These are phyloP conservation scores for Dimargaris cristalligena DNA, from an alignment of 192 early-diverging fungal species.

Conservation along the genomic window DNA sequence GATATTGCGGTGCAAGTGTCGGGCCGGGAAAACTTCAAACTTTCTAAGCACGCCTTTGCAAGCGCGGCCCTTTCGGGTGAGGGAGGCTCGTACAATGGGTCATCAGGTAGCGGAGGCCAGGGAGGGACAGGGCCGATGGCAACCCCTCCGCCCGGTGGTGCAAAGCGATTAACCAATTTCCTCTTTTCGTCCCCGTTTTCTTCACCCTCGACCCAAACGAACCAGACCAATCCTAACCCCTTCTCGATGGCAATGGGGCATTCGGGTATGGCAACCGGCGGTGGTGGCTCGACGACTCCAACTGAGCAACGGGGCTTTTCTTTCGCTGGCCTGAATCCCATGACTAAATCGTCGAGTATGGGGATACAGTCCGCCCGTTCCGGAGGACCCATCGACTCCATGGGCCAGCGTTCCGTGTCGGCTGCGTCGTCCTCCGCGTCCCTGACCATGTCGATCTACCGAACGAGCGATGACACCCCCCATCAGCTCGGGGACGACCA, in stretches of 20 bases:
- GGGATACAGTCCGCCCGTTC: too few relatives aligned
- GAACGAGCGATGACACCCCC: background rate
- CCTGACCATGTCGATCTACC: too few relatives aligned
- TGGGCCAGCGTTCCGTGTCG: background rate
- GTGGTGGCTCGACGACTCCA: background rate
- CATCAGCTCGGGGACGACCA: slow-evolving; percentile 2
- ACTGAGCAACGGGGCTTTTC: too few relatives aligned
- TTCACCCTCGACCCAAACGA: background rate
- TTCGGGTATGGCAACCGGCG: background rate
- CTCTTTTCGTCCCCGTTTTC: background rate
- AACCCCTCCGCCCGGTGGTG: slow-evolving; percentile 2
- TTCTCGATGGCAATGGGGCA: too few relatives aligned
- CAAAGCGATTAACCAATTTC: background rate
- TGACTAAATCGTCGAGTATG: background rate
- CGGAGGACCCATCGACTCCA: background rate
- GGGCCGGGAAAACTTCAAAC: slow-evolving; percentile 28
- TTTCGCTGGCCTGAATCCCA: background rate
- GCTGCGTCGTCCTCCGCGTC: slow-evolving; percentile 1
- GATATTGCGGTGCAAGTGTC: slow-evolving; percentile 42
- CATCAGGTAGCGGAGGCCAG: too few relatives aligned
- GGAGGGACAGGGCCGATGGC: background rate
- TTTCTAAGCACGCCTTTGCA: slow-evolving; percentile 15
- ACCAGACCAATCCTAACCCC: too few relatives aligned
- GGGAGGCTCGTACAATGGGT: slow-evolving; percentile 5
- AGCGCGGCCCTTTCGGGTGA: slow-evolving; percentile 13